phyloP scores from a whole-genome alignment of 495 filamentous ascomycete species.

The Talaromyces proteolyticus region DNA sequence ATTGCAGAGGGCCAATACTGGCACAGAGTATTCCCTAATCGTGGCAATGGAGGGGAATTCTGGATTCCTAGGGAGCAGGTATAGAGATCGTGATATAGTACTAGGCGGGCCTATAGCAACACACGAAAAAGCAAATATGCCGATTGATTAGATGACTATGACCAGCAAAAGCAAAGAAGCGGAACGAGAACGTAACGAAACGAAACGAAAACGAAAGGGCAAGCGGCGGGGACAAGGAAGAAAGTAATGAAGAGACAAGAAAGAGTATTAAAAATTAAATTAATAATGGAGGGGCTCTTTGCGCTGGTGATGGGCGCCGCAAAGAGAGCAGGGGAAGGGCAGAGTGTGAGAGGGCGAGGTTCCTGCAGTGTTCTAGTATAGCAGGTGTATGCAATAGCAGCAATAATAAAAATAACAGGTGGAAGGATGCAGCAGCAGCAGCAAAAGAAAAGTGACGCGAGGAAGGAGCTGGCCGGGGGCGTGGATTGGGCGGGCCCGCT shows the following conservation, averaged over 20 bases:
- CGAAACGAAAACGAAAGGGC: background rate
- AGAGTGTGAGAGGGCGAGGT: constrained; percentile 5
- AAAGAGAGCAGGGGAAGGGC: background rate
- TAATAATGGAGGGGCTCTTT: background rate
- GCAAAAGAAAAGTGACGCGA: no score
- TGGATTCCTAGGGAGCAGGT: background rate
- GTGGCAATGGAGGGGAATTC: no score
- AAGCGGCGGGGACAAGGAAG: background rate
- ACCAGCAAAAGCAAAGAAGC: no score
- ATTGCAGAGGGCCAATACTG: no score
- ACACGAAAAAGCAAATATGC: constrained; percentile 6
- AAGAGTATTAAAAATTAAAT: constrained; percentile 1
- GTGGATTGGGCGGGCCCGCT: no score
- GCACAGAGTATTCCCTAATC: no score
- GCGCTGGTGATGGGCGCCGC: background rate
- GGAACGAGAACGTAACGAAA: constrained; percentile 14
- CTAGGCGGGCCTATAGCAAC: constrained; percentile 7
- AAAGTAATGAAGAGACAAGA: background rate
- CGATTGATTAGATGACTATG: constrained; percentile 8
- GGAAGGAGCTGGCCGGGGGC: no score
- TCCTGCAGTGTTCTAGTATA: no score
- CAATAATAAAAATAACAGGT: background rate
- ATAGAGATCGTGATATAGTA: constrained; percentile 1
- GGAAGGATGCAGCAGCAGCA: no score
- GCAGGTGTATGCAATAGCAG: no score